These are phyloP conservation scores for Lentinula raphanica DNA, from an alignment of 768 basidiomycete genomes.

Conservation along the genomic window DNA sequence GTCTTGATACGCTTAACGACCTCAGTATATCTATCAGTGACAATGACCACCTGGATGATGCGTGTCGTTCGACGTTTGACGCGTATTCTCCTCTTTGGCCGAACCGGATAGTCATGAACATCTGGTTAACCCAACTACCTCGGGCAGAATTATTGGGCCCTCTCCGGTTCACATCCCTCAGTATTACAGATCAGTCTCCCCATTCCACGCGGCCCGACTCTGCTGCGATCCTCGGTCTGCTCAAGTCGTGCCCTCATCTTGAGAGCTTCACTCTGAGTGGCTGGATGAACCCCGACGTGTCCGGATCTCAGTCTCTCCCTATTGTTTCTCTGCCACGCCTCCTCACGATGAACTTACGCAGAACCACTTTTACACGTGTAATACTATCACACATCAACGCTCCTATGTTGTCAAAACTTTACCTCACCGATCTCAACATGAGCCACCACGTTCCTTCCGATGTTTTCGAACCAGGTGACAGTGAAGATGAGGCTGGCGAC, in stretches of 20 bases:
- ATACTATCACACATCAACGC: slow-evolving; percentile 61
- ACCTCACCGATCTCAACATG: slow-evolving; percentile 63
- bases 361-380: slow-evolving; percentile 58
- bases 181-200: slow-evolving; percentile 45
- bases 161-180: slow-evolving; percentile 52
- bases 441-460: slow-evolving; percentile 39
- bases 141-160: slow-evolving; percentile 35
- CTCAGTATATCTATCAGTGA: slow-evolving; percentile 4
- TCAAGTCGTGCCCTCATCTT: slow-evolving; percentile 55
- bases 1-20: slow-evolving; percentile 15
- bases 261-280: slow-evolving; percentile 56
- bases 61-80: slow-evolving; percentile 25
- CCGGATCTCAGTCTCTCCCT: slow-evolving; percentile 26
- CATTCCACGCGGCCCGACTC: slow-evolving; percentile 29
- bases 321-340: slow-evolving; percentile 54
- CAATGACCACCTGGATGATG: slow-evolving; percentile 30
- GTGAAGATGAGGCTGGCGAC: slow-evolving; percentile 68
- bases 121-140: slow-evolving; percentile 49
- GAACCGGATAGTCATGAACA: slow-evolving; percentile 36
- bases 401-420: slow-evolving; percentile 55
- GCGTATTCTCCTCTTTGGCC: slow-evolving; percentile 24
- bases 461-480: slow-evolving; percentile 55
- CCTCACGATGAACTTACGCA: slow-evolving; percentile 49
- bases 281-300: slow-evolving; percentile 40
- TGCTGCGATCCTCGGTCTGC: slow-evolving; percentile 54